Conservation (phyloP, 1,139 yeast genomes). For the Magnusiomyces paraingens region DNA sequence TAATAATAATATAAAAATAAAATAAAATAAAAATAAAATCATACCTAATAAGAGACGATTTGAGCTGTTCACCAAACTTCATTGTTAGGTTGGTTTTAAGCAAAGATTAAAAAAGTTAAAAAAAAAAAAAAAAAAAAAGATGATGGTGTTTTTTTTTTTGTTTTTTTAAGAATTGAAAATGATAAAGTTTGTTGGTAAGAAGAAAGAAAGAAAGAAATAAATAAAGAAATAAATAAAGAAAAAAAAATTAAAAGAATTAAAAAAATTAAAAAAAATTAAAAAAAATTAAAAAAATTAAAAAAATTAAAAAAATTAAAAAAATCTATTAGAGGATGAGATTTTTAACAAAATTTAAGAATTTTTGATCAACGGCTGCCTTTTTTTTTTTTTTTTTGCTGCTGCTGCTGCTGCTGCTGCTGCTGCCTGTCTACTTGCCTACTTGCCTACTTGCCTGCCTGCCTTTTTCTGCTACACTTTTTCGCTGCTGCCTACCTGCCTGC, state of each 20-base stretch:
- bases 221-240: neutral
- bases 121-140: neutral
- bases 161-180: neutral
- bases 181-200: neutral
- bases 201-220: neutral
- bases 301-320: neutral
- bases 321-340: neutral
- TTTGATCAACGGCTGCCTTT: too few relatives aligned
- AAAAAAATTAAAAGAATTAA: too few relatives aligned
- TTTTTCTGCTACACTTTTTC: too few relatives aligned
- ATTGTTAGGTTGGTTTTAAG: constrained; percentile 19
- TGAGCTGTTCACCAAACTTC: constrained; percentile 41
- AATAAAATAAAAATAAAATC: neutral
- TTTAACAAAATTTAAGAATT: too few relatives aligned
- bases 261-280: too few relatives aligned
- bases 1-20: too few relatives aligned
- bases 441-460: too few relatives aligned
- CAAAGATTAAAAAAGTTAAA: neutral
- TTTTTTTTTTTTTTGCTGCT: too few relatives aligned
- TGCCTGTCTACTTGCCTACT: too few relatives aligned
- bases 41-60: constrained; percentile 33
- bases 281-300: too few relatives aligned
- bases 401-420: too few relatives aligned
- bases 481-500: too few relatives aligned
- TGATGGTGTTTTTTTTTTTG: neutral